Base-by-base conservation (phyloP, 768 basidiomycete genomes). In the Boletus coccyginus region DNA sequence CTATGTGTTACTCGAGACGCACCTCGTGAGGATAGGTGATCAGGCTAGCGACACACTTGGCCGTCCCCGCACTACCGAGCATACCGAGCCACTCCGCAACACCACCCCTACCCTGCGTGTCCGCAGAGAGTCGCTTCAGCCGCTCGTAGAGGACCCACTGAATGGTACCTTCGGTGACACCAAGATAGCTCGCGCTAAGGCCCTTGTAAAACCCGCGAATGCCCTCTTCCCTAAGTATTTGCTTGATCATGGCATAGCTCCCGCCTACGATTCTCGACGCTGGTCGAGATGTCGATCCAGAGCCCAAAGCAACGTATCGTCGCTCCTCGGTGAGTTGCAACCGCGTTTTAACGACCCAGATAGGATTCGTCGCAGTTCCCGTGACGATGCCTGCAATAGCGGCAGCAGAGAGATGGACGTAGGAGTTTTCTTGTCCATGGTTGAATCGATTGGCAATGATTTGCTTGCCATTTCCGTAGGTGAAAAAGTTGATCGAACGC, bases 11-110 rank as follows among this genome's bases (percentile, higher is more conserved):
- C 44, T 14, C 12, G 2, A 33, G 24, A 51, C 84, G 53, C 52
- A 94, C 96, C 81, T 99, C 96, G 64, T 99, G 97, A 43, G 97
- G 97, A 76, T 99, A 99, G 1, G 97, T 98, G 64, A 98, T 92
- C 38, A 98, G 73, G 63, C 88, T 94, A 0, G 97, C 97, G 14
- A 98, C 85, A 63, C 89, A 87, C 73, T 99, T 99, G 7, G 97
- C 94, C 14, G 87, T 84, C 7, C 95, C 97, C 0, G 94, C 93
- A 49, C 94, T 94, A 1, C 85, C 90, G 4, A 97, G 75, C 84
- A 94, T 90, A 3, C 89, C 87, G 2, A 79, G 57, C 88, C 92
- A 96, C 63, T 90, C 87, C 13, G 68, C 71, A 4, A 77, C 63
- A 5, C 83, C 81, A 12, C 88, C 84, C 51, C 76, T 76, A 0